Percentiles rank a stretch among this genome's conserved stretches.
Evolutionary conservation across 768 basidiomycete genomes (phyloP).

Genomic region (Amanita molliuscula): DNA sequence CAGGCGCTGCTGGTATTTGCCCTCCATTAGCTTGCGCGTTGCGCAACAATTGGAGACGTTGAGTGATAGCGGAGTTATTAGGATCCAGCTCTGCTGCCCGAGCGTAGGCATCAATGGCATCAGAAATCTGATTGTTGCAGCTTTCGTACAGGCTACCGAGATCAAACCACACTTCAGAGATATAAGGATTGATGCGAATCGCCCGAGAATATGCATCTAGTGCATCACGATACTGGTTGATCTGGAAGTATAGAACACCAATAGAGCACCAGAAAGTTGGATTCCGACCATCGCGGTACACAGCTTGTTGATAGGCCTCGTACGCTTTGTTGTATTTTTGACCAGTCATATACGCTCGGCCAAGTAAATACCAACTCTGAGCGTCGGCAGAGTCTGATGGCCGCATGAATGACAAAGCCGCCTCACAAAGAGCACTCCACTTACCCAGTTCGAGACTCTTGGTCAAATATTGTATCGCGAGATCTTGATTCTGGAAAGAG

Average conservation of each 20-base stretch:
- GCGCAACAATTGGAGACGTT: slow-evolving; percentile 68
- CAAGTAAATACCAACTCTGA: slow-evolving; percentile 98
- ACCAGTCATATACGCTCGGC: slow-evolving; percentile 97
- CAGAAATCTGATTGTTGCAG: slow-evolving; percentile 98
- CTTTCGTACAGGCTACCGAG: slow-evolving; percentile 94
- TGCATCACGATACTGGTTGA: slow-evolving; percentile 98
- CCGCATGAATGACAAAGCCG: not conserved
- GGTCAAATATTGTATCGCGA: slow-evolving; percentile 88
- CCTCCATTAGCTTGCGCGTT: slow-evolving; percentile 70
- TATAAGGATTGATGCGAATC: slow-evolving; percentile 98
- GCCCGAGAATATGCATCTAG: slow-evolving; percentile 98
- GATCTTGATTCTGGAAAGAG: slow-evolving; percentile 91
- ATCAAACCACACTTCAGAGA: slow-evolving; percentile 94
- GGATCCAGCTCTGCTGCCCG: slow-evolving; percentile 93
- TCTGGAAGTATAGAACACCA: slow-evolving; percentile 98
- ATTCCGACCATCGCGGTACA: slow-evolving; percentile 97
- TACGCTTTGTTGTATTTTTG: slow-evolving; percentile 99
- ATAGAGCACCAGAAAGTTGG: slow-evolving; percentile 99
- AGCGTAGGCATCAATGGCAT: slow-evolving; percentile 97
- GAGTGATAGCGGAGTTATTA: slow-evolving; percentile 69
- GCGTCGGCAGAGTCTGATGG: slow-evolving; percentile 81
- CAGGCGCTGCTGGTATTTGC: slow-evolving; percentile 77
- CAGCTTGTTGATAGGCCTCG: slow-evolving; percentile 98
- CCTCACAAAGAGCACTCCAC: slow-evolving; percentile 16
- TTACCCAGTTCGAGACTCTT: slow-evolving; percentile 91